These are phyloP conservation scores for Trichocladium uniseriatum DNA, from an alignment of 495 filamentous ascomycete species.

Conservation along the genomic window DNA sequence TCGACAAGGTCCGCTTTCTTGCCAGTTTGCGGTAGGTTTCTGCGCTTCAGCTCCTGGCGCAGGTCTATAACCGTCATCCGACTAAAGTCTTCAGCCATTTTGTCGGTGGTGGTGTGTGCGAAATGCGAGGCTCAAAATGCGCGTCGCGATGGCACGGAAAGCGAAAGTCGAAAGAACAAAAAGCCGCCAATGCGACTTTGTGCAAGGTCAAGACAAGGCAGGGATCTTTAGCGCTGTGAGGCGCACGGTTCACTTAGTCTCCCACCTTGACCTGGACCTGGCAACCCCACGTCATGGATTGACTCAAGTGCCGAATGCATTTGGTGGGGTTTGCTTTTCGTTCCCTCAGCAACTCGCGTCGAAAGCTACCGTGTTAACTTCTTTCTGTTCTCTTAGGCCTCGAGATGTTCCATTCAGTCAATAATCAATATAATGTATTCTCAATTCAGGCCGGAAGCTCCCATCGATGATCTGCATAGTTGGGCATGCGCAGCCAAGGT, in stretches of 20 bases:
- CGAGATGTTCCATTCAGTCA: too few species aligned
- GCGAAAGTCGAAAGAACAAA: neutral
- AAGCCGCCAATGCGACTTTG: slow-evolving; percentile 5
- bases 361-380: too few species aligned
- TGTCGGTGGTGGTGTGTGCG: slow-evolving; percentile 3
- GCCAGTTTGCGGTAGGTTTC: slow-evolving; percentile 45
- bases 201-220: neutral
- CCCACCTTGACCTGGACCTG: neutral
- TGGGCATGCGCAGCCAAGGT: too few species aligned
- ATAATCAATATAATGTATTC: too few species aligned
- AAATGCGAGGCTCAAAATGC: neutral
- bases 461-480: too few species aligned
- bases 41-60: slow-evolving; percentile 47
- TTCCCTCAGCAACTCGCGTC: too few species aligned
- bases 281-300: neutral
- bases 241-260: neutral
- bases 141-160: slow-evolving; percentile 6
- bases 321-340: too few species aligned
- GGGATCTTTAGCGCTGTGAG: neutral
- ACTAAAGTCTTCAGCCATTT: slow-evolving; percentile 47
- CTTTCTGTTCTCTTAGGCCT: too few species aligned
- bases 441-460: too few species aligned
- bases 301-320: too few species aligned
- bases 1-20: slow-evolving; percentile 50
- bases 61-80: slow-evolving; percentile 53